Base-by-base conservation (phyloP, 441 rosid species). In the Daphne laureola region DNA sequence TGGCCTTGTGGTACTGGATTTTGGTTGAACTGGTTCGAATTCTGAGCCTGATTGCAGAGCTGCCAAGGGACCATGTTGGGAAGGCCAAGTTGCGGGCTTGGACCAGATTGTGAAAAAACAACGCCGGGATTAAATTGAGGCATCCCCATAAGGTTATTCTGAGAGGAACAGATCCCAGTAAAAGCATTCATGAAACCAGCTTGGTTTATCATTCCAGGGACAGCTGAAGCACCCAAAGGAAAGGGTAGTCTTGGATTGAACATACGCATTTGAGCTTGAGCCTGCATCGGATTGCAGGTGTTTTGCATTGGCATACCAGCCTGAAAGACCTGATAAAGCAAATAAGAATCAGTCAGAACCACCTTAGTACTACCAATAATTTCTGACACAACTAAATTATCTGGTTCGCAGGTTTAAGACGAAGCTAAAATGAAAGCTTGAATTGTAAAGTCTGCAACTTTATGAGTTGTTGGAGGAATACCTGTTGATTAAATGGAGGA, bases 181-280 rank as follows among this genome's bases (percentile, higher is more conserved):
- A 59, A 61, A 50, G 65, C 65, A 54, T 71, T 82, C 74, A 72
- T n/a, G 56, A 67, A 65, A 13, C 62, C 67, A 59, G 59, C 65
- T 46, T 81, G 87, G 63, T 45, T 48, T 53, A 80, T 59, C 68
- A 83, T 55, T 25, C 74, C 75, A 49, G 67, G 62, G 62, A 55
- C 48, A 52, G 25, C 59, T 26, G 64, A 13, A 62, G 58, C 63
- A 51, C 51, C 64, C 13, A 67, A 61, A 40, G 75, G 67, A 64
- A 49, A 54, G 47, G 78, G 70, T 67, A 70, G 38, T 49, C 75
- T 84, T 44, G 75, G 72, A 59, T 71, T 77, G 49, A 71, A 56
- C 46, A 73, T 49, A 45, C 85, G 80, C 61, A 62, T 15, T 31
- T 78, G 90, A 61, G 86, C 51, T 26, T 69, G 72, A 63, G 71